Evolutionary conservation across 2,329 filamentous ascomycete species (phyloP).

Genomic region (Xylariaceae sp.): DNA sequence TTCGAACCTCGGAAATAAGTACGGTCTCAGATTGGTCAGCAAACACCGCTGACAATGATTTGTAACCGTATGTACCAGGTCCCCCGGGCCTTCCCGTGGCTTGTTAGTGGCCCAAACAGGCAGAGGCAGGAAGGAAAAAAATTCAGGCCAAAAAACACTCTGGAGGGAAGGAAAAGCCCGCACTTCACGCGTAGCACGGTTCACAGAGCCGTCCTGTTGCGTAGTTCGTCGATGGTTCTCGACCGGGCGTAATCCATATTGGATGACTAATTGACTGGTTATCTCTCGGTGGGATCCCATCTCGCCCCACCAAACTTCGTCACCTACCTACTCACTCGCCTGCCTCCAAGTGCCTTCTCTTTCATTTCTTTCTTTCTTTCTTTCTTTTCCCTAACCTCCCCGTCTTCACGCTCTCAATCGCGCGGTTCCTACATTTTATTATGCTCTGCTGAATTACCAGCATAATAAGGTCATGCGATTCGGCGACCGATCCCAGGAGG

Average conservation of each 20-base stretch:
- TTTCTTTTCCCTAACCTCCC: background rate
- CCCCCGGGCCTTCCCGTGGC: background rate
- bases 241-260: background rate
- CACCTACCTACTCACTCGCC: background rate
- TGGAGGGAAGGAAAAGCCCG: background rate
- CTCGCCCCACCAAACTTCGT: background rate
- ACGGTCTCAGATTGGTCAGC: background rate
- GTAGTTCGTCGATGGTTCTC: background rate
- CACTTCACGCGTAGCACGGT: no score
- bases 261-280: background rate
- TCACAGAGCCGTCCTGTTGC: no score
- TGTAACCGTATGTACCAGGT: background rate
- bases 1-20: no score
- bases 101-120: background rate
- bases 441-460: constrained; percentile 27
- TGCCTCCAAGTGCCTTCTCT: background rate
- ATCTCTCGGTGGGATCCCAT: background rate
- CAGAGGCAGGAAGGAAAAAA: background rate
- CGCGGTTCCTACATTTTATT: constrained; percentile 28
- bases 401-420: constrained; percentile 27
- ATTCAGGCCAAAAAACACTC: background rate
- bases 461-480: constrained; percentile 35
- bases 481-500: constrained; percentile 40
- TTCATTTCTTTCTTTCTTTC: background rate
- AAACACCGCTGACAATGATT: background rate